A percentile compares a stretch with the other conserved stretches of the same genome.
Conservation (phyloP, 345 rosid genomes). For the Clausena lansium region DNA sequence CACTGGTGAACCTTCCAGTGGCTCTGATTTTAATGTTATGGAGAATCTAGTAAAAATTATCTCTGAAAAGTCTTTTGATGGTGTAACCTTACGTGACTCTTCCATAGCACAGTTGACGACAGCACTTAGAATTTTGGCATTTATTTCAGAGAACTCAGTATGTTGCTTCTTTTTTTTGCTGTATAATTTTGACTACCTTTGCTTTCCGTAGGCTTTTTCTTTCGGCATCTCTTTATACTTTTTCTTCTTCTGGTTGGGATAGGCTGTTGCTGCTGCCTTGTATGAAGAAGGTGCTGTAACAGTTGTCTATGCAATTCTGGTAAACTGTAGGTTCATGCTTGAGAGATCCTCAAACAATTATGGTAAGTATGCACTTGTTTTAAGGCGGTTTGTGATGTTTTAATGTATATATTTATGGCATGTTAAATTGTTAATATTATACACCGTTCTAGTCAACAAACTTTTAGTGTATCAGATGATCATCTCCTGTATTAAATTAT, state of each 20-base stretch:
- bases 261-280: constrained; percentile 83
- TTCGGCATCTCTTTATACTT: constrained; percentile 14
- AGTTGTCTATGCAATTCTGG: constrained; percentile 70
- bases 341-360: constrained; percentile 90
- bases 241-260: constrained; percentile 29
- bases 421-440: background rate
- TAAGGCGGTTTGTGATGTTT: constrained; percentile 1
- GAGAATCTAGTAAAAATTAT: constrained; percentile 86
- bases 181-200: background rate
- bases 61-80: constrained; percentile 82
- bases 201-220: constrained; percentile 22
- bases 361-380: constrained; percentile 39
- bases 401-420: background rate
- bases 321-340: constrained; percentile 92
- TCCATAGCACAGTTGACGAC: constrained; percentile 88
- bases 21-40: constrained; percentile 70
- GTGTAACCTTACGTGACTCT: constrained; percentile 78
- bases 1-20: constrained; percentile 68
- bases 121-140: constrained; percentile 84
- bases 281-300: constrained; percentile 89
- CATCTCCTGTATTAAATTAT: constrained; percentile 10
- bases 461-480: constrained; percentile 1
- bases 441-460: background rate
- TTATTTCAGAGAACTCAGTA: constrained; percentile 83
- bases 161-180: constrained; percentile 23